phyloP scores from a whole-genome alignment of 2,329 filamentous ascomycete genomes.

The Colletotrichum chrysophilum region DNA sequence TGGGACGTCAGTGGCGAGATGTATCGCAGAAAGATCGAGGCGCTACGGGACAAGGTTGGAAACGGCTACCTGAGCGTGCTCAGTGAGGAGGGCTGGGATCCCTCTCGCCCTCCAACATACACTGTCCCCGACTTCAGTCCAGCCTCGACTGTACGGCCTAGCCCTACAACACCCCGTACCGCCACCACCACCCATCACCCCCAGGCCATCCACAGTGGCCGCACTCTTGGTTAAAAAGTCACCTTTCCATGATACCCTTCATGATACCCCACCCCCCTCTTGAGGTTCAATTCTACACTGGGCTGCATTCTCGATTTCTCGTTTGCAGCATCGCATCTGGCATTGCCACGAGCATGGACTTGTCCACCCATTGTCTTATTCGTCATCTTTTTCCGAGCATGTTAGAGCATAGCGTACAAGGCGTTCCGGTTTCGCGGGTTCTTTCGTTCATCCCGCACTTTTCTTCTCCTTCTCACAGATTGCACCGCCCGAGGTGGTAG shows the following conservation, averaged over 20 bases:
- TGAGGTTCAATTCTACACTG: slow-evolving; percentile 20
- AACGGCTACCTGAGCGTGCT: slow-evolving; percentile 87
- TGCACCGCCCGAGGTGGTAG: slow-evolving; percentile 13
- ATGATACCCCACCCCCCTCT: slow-evolving; percentile 27
- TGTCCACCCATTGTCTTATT: slow-evolving; percentile 19
- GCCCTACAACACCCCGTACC: slow-evolving; percentile 39
- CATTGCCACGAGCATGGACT: slow-evolving; percentile 16
- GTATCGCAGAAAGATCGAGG: slow-evolving; percentile 88
- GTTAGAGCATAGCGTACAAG: slow-evolving; percentile 45
- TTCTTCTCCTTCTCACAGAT: slow-evolving; percentile 13
- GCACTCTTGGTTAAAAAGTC: slow-evolving; percentile 50
- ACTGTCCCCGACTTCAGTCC: slow-evolving; percentile 41
- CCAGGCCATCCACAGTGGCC: slow-evolving; percentile 59
- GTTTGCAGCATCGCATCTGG: slow-evolving; percentile 16
- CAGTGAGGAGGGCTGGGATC: slow-evolving; percentile 75
- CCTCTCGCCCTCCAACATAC: slow-evolving; percentile 42
- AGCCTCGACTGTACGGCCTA: slow-evolving; percentile 40
- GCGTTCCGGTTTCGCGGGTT: slow-evolving; percentile 34
- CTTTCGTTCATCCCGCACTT: slow-evolving; percentile 24
- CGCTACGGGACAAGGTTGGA: slow-evolving; percentile 83
- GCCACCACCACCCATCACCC: slow-evolving; percentile 35
- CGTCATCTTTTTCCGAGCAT: slow-evolving; percentile 28
- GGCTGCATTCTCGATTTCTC: slow-evolving; percentile 10
- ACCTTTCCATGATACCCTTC: slow-evolving; percentile 24
- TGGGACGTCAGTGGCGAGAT: slow-evolving; percentile 76